A percentile compares a stretch with the other conserved stretches of the same genome.
These are phyloP conservation scores for Corymbia citriodora DNA, from an alignment of 441 rosid genomes.

Conservation along the genomic window DNA sequence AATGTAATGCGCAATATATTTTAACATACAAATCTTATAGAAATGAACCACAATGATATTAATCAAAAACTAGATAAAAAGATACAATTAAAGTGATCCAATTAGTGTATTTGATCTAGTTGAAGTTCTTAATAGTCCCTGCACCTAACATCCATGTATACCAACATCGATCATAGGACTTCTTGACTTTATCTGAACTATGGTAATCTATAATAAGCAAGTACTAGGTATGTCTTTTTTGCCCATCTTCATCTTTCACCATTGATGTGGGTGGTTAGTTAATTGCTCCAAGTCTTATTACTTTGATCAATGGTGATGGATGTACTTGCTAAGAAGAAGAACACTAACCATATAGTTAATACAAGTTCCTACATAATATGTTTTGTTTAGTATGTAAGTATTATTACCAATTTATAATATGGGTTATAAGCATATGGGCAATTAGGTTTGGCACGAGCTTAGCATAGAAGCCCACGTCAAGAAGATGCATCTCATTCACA, in stretches of 20 bases:
- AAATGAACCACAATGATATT: rapidly evolving
- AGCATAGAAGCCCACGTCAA: not conserved
- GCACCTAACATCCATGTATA: not conserved
- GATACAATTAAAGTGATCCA: not conserved
- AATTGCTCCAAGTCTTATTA: not conserved
- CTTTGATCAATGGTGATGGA: not conserved
- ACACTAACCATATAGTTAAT: not conserved
- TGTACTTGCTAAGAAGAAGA: not conserved
- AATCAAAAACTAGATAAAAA: not conserved
- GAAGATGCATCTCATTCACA: not conserved
- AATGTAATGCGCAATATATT: not conserved
- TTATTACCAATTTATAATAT: not conserved
- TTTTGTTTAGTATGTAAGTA: not conserved
- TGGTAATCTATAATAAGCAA: not conserved
- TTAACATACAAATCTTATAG: not conserved
- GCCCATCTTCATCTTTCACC: not conserved
- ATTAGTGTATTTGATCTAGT: not conserved
- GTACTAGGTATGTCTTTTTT: not conserved
- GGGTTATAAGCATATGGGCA: not conserved
- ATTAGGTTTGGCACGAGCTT: not conserved
- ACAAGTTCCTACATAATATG: not conserved
- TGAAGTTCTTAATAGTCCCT: not conserved
- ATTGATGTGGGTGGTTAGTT: not conserved
- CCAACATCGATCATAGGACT: not conserved
- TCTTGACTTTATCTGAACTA: not conserved